Percentiles rank a stretch among this genome's conserved stretches.
Conservation (phyloP, 176 grass and related monocot genomes). For the Raddia guianensis region DNA sequence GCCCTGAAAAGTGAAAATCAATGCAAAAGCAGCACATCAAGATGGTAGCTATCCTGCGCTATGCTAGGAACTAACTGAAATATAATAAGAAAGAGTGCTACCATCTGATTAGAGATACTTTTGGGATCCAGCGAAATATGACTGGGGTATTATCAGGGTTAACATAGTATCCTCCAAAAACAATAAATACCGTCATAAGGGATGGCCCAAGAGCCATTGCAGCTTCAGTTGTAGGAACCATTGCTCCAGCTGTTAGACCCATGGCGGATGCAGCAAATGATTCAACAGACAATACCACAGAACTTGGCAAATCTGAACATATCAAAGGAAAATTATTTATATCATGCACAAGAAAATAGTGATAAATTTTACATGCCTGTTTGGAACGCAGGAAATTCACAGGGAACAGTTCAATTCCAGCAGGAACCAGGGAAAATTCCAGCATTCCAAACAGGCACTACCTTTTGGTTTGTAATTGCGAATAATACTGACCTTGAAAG, state of each 20-base stretch:
- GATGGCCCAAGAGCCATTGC: constrained; percentile 97
- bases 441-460: no score
- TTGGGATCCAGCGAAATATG: constrained; percentile 92
- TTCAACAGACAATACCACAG: constrained; percentile 84
- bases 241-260: constrained; percentile 94
- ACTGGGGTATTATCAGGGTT: constrained; percentile 85
- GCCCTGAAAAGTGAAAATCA: constrained; percentile 72
- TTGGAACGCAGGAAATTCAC: no score
- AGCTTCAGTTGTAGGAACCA: constrained; percentile 89
- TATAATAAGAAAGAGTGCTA: constrained; percentile 42
- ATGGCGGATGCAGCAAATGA: constrained; percentile 95
- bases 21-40: neutral
- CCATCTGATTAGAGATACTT: constrained; percentile 93
- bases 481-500: constrained; percentile 65
- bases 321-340: constrained; percentile 11
- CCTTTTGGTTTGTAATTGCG: neutral
- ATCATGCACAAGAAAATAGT: neutral
- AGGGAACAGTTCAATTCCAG: no score
- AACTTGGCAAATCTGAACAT: constrained; percentile 84
- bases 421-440: no score
- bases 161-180: constrained; percentile 97
- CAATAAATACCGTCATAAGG: constrained; percentile 97
- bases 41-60: neutral
- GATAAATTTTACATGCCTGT: neutral
- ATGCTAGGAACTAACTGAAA: neutral